phyloP scores from a whole-genome alignment of 306 rosid genomes.

The Acacia confusa region DNA sequence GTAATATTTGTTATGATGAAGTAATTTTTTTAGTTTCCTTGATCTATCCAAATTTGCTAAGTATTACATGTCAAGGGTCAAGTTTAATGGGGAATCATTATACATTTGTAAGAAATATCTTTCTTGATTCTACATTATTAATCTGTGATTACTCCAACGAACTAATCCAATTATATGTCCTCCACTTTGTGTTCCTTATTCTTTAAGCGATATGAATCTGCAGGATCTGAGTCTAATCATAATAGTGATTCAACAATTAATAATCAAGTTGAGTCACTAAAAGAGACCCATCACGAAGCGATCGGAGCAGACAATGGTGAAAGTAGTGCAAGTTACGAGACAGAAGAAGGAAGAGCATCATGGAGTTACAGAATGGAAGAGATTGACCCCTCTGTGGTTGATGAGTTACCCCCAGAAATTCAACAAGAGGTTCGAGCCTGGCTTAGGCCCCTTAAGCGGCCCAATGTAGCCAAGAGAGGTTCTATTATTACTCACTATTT shows the following conservation, averaged over 20 bases:
- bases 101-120: not conserved
- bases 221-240: slow-evolving; percentile 38
- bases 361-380: slow-evolving; percentile 79
- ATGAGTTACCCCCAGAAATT: slow-evolving; percentile 86
- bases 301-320: slow-evolving; percentile 20
- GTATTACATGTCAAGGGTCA: not conserved
- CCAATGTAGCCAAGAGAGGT: slow-evolving; percentile 56
- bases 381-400: slow-evolving; percentile 72
- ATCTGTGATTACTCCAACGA: not conserved
- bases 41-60: too few relatives aligned
- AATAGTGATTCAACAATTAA: slow-evolving; percentile 10
- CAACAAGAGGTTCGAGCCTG: slow-evolving; percentile 66
- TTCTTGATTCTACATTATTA: not conserved
- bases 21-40: too few relatives aligned
- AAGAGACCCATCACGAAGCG: slow-evolving; percentile 37
- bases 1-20: too few relatives aligned
- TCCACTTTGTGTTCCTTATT: not conserved
- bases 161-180: not conserved
- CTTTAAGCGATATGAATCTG: slow-evolving; percentile 11
- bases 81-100: not conserved
- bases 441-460: slow-evolving; percentile 74
- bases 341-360: slow-evolving; percentile 45
- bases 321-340: slow-evolving; percentile 24
- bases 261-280: slow-evolving; percentile 32
- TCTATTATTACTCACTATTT: slow-evolving; percentile 74